phyloP scores from a whole-genome alignment of 345 rosid genomes.

The Salix viminalis region DNA sequence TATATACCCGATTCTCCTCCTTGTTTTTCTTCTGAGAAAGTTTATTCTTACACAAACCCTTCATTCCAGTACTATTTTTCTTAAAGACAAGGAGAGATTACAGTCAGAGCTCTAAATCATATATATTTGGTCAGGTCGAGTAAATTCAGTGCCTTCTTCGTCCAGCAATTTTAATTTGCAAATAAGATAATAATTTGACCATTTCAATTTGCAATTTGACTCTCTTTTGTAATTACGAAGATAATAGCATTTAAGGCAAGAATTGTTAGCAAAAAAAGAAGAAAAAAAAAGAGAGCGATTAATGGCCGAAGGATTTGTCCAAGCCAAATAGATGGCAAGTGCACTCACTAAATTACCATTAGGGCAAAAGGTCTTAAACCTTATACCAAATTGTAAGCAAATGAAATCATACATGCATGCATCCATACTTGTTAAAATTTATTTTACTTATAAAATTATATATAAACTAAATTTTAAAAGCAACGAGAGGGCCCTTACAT shows the following conservation, averaged over 20 bases:
- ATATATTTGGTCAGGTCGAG: background rate
- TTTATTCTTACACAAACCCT: background rate
- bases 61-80: too few species aligned
- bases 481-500: background rate
- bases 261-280: background rate
- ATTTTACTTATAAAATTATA: background rate
- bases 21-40: background rate
- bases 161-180: background rate
- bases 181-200: background rate
- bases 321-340: slow-evolving; percentile 1
- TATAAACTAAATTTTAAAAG: background rate
- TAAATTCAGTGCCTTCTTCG: background rate
- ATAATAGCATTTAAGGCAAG: slow-evolving; percentile 12
- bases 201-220: background rate
- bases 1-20: too few species aligned
- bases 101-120: too few species aligned
- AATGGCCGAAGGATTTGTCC: background rate
- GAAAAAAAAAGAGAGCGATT: background rate
- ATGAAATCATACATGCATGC: too few species aligned
- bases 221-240: background rate
- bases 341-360: background rate
- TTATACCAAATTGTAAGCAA: background rate
- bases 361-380: background rate
- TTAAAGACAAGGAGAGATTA: too few species aligned
- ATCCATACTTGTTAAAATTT: background rate